A percentile compares a stretch with the other conserved stretches of the same genome.
Evolutionary conservation across 176 grass and related monocot species (phyloP).

Genomic region (Rhynchospora breviuscula): DNA sequence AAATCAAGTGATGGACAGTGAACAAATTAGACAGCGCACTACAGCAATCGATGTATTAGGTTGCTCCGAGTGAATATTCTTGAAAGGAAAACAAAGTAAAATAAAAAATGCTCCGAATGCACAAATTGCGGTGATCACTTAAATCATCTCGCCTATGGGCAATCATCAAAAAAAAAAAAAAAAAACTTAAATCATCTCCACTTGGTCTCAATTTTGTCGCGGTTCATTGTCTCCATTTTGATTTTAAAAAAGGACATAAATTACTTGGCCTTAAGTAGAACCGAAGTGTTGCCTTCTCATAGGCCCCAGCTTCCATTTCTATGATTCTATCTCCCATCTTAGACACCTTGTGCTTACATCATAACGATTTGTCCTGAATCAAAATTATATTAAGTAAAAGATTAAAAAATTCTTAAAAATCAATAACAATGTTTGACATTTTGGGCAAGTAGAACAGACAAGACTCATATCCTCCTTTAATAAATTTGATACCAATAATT

Average conservation of each 20-base stretch:
- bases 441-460: not conserved
- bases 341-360: not conserved
- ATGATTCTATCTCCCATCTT: not conserved
- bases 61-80: not conserved
- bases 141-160: too few relatives aligned
- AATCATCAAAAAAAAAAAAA: too few relatives aligned
- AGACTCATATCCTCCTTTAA: not conserved
- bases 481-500: too few relatives aligned
- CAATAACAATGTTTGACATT: not conserved
- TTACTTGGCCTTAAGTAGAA: not conserved
- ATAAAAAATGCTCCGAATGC: not conserved
- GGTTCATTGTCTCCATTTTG: not conserved
- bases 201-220: not conserved
- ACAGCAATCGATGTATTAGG: not conserved
- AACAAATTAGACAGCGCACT: constrained; percentile 9
- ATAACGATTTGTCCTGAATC: not conserved
- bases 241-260: not conserved
- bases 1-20: not conserved
- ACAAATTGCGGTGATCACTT: not conserved
- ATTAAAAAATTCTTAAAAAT: not conserved
- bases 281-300: not conserved
- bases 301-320: not conserved
- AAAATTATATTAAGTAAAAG: not conserved
- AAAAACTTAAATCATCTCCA: not conserved
- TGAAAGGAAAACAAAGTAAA: not conserved